phyloP scores from a whole-genome alignment of 805 yeast genomes.

The Lipomyces lipofer region DNA sequence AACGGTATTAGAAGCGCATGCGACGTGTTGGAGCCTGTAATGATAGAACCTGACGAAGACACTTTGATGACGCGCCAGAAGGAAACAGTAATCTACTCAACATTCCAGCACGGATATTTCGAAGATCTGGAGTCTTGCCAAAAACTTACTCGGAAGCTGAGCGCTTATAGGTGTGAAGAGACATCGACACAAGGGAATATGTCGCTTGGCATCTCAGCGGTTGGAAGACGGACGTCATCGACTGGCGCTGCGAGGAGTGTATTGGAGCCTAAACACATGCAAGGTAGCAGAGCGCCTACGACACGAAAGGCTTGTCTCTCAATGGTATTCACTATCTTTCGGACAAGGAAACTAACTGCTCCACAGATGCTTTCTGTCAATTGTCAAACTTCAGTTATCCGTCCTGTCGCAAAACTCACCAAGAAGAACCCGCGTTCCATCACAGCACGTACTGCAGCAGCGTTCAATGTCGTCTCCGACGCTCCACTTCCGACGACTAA shows the following conservation, averaged over 20 bases:
- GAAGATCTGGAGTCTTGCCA: constrained; percentile 18
- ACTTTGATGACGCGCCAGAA: too few relatives aligned
- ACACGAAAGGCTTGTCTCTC: constrained; percentile 6
- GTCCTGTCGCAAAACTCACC: not conserved
- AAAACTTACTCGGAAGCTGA: constrained; percentile 2
- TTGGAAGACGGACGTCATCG: not conserved
- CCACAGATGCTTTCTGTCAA: not conserved
- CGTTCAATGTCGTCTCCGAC: constrained; percentile 1
- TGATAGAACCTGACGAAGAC: too few relatives aligned
- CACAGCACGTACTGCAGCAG: constrained; percentile 7
- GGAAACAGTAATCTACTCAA: constrained; percentile 8
- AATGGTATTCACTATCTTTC: too few relatives aligned
- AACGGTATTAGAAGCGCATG: too few relatives aligned
- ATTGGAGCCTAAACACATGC: not conserved
- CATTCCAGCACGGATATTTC: constrained; percentile 19
- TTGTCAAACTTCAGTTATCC: not conserved
- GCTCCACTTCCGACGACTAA: not conserved
- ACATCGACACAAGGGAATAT: not conserved
- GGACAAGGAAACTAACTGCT: not conserved
- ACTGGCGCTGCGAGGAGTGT: not conserved
- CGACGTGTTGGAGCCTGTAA: too few relatives aligned
- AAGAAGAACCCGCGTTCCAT: constrained; percentile 5
- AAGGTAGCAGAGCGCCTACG: constrained; percentile 1
- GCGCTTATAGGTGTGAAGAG: constrained; percentile 6
- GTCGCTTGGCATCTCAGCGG: too few relatives aligned